Evolutionary conservation across 164 flowering plant genomes (phyloP), one percentile per base, ranked within the genome.

Genomic region (Sextonia rubra): DNA sequence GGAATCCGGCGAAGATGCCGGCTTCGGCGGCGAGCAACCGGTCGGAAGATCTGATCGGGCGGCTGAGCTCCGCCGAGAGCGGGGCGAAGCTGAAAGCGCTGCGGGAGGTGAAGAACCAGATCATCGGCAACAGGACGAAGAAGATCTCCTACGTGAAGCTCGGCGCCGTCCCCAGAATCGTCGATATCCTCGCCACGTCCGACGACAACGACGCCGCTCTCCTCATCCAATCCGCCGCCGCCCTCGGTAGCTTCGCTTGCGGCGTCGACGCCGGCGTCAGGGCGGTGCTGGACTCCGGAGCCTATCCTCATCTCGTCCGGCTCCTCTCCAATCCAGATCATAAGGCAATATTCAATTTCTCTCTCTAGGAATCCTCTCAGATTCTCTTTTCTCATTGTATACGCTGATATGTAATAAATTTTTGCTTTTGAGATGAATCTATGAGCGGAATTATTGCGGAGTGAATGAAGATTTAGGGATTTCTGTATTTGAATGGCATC

Each of bases 61-160:
- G 90, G 37, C 83, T 94, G 32, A 70, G 67, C 92, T 20, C 20
- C 81, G 61, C n/a, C 61, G 85, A 80, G 3, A 44, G 61, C 6
- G 56, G 66, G 4, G 68, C 81, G 64, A 83, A 83, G 78, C 88
- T 93, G 63, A 88, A 85, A 82, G 89, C 97, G 44, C 85, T 95
- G 5, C 71, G 97, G 22, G 97, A 93, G 68, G 72, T 95, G 67
- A 95, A 95, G 85, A 95, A 95, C 76, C 98, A 89, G 83, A 95
- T 95, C 71, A 95, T 95, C 60, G 99, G 99, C 2, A 95, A 95
- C 78, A 90, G 88, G 47, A 93, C 99, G 68, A 95, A 91, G 84
- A 95, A 95, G 82, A 85, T 93, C 66, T 77, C 88, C 47, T 95
- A 79, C 81, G 81, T 93, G 79, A 90, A 91, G 78, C 93, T 91